Evolutionary conservation across 257 asterid genomes (phyloP).

Genomic region (Nemophila menziesii): DNA sequence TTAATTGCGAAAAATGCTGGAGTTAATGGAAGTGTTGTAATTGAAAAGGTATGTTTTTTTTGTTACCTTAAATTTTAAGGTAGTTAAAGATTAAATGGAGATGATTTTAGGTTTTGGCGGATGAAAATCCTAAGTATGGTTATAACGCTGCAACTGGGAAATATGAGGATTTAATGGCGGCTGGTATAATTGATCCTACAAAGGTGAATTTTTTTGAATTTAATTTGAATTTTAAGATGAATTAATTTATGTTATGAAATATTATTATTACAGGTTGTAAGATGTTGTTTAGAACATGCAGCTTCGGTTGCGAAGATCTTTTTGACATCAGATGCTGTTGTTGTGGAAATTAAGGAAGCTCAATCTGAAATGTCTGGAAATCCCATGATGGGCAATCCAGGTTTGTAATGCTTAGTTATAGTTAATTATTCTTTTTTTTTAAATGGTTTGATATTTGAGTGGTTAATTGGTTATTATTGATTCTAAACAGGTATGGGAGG

Average conservation of each 20-base stretch:
- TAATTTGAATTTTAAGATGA: too few relatives aligned
- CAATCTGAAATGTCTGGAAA: constrained; percentile 23
- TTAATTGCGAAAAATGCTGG: constrained; percentile 55
- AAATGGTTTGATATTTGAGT: too few relatives aligned
- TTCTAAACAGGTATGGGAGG: too few relatives aligned
- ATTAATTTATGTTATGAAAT: neutral
- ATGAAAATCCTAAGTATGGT: constrained; percentile 34
- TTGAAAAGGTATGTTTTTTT: constrained; percentile 33
- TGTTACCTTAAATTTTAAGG: neutral
- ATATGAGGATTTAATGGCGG: constrained; percentile 44
- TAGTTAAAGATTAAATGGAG: neutral
- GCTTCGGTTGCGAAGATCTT: constrained; percentile 44
- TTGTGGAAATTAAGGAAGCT: constrained; percentile 38
- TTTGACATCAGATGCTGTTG: constrained; percentile 43
- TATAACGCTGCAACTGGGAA: constrained; percentile 54
- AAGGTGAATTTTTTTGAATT: constrained; percentile 22
- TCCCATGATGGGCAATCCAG: constrained; percentile 48
- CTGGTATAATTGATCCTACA: constrained; percentile 53
- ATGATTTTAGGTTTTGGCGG: constrained; percentile 35
- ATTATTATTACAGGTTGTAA: constrained; percentile 55
- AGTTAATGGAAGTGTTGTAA: constrained; percentile 43
- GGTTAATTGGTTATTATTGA: too few relatives aligned
- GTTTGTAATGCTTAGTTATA: too few relatives aligned
- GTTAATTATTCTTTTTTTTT: too few relatives aligned
- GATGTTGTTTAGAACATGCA: constrained; percentile 55